Evolutionary conservation across 208 protist species (phyloP).

Genomic region (Leptomonas seymouri): DNA sequence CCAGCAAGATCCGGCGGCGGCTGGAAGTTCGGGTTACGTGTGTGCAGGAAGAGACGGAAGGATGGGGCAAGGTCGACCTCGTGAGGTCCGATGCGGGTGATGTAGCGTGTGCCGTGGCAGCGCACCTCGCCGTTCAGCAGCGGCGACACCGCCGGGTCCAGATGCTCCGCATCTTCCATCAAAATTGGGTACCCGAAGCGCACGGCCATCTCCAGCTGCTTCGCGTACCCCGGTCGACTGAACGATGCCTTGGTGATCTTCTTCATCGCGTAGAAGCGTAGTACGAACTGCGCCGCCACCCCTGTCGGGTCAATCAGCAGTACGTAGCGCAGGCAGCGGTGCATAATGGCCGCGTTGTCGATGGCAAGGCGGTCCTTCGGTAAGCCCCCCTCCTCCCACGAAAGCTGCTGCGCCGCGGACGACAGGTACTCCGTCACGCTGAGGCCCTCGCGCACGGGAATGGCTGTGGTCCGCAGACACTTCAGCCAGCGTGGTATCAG

Average conservation of each 20-base stretch:
- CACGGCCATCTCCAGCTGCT: constrained; percentile 98
- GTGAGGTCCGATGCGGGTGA: constrained; percentile 96
- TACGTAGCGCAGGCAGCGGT: constrained; percentile 94
- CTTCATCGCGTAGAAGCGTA: constrained; percentile 71
- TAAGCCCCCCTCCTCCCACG: constrained; percentile 95
- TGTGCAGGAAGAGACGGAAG: constrained; percentile 98
- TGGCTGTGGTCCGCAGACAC: constrained; percentile 55
- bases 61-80: constrained; percentile 98
- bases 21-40: constrained; percentile 95
- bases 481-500: constrained; percentile 90
- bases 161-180: constrained; percentile 99
- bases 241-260: constrained; percentile 96
- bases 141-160: constrained; percentile 98
- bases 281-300: constrained; percentile 94
- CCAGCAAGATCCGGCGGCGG: constrained; percentile 96
- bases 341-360: constrained; percentile 99
- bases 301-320: constrained; percentile 99
- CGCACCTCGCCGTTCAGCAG: constrained; percentile 98
- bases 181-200: constrained; percentile 99
- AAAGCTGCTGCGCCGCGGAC: constrained; percentile 89
- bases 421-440: constrained; percentile 94
- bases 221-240: constrained; percentile 97
- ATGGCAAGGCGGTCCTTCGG: constrained; percentile 97
- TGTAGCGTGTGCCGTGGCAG: constrained; percentile 91
- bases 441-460: constrained; percentile 69